Evolutionary conservation across 371 early-diverging fungal species (phyloP).

Genomic region (Amoeboradix gromovi): DNA sequence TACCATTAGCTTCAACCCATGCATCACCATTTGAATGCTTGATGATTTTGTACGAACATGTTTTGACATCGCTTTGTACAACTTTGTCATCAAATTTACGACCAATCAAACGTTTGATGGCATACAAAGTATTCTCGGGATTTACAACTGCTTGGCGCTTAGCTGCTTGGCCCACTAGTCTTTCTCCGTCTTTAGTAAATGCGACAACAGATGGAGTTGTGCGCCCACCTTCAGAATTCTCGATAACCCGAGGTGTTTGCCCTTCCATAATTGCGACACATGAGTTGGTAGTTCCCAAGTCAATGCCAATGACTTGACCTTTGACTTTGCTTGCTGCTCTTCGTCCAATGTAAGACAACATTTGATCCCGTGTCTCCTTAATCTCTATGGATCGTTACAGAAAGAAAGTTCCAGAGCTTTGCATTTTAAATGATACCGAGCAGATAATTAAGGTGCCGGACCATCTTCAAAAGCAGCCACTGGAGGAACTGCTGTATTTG

Average conservation of each 20-base stretch:
- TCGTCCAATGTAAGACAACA: not conserved
- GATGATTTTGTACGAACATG: constrained; percentile 66
- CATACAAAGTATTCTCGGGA: constrained; percentile 75
- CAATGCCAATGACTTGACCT: constrained; percentile 90
- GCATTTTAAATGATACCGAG: not conserved
- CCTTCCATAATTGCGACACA: constrained; percentile 94
- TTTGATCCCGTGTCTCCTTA: not conserved
- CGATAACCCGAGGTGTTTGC: constrained; percentile 78
- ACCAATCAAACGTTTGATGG: constrained; percentile 86
- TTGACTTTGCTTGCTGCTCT: constrained; percentile 13
- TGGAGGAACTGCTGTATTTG: not conserved
- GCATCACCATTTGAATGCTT: constrained; percentile 78
- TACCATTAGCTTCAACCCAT: constrained; percentile 74
- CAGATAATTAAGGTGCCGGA: not conserved
- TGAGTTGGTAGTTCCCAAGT: constrained; percentile 98
- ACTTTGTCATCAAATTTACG: constrained; percentile 57
- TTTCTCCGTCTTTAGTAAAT: constrained; percentile 55
- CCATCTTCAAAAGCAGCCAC: not conserved
- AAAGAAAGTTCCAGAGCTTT: not conserved
- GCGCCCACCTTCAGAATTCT: constrained; percentile 76
- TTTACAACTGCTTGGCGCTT: constrained; percentile 83
- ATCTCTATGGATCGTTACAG: not conserved
- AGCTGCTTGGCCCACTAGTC: constrained; percentile 80
- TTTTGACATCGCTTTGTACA: constrained; percentile 48
- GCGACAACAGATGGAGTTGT: constrained; percentile 95